A percentile compares a stretch with the other conserved stretches of the same genome.
Evolutionary conservation across 805 yeast species (phyloP).

Genomic region (Saccharomycopsis javanensis): DNA sequence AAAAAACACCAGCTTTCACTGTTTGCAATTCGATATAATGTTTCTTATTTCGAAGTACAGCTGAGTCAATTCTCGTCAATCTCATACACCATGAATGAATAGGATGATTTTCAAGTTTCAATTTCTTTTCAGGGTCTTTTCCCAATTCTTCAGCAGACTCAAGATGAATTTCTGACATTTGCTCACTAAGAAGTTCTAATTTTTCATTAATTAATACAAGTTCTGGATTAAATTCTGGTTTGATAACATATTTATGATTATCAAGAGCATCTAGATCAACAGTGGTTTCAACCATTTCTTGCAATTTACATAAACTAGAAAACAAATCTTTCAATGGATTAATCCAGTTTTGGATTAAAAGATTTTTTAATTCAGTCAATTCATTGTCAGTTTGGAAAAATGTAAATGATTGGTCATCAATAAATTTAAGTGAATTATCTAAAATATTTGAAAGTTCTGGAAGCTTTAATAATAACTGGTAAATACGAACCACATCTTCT

Average conservation of each 20-base stretch:
- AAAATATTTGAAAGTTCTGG: slow-evolving; percentile 59
- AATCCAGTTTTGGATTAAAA: slow-evolving; percentile 47
- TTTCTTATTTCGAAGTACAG: slow-evolving; percentile 53
- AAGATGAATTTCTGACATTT: slow-evolving; percentile 51
- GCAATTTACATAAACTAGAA: slow-evolving; percentile 51
- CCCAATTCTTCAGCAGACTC: slow-evolving; percentile 64
- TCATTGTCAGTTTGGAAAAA: slow-evolving; percentile 18
- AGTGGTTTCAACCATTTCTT: slow-evolving; percentile 86
- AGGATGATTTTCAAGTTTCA: slow-evolving; percentile 81
- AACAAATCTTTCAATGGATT: slow-evolving; percentile 42
- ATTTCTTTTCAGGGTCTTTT: slow-evolving; percentile 77
- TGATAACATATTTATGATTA: slow-evolving; percentile 72
- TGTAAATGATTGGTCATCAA: slow-evolving; percentile 21
- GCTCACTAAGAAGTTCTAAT: slow-evolving; percentile 43
- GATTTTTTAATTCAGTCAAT: slow-evolving; percentile 23
- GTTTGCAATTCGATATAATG: slow-evolving; percentile 76
- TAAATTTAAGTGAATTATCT: slow-evolving; percentile 32
- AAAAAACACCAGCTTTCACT: slow-evolving; percentile 90
- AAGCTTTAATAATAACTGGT: slow-evolving; percentile 63
- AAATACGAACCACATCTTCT: slow-evolving; percentile 84
- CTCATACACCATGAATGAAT: slow-evolving; percentile 93
- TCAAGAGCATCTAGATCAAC: slow-evolving; percentile 79
- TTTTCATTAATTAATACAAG: slow-evolving; percentile 50
- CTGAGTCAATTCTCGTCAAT: slow-evolving; percentile 82
- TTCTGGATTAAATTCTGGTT: slow-evolving; percentile 81